A percentile compares a stretch with the other conserved stretches of the same genome.
Evolutionary conservation across 352 stramenopile species (phyloP).

Genomic region (Pythium scleroteichum): DNA sequence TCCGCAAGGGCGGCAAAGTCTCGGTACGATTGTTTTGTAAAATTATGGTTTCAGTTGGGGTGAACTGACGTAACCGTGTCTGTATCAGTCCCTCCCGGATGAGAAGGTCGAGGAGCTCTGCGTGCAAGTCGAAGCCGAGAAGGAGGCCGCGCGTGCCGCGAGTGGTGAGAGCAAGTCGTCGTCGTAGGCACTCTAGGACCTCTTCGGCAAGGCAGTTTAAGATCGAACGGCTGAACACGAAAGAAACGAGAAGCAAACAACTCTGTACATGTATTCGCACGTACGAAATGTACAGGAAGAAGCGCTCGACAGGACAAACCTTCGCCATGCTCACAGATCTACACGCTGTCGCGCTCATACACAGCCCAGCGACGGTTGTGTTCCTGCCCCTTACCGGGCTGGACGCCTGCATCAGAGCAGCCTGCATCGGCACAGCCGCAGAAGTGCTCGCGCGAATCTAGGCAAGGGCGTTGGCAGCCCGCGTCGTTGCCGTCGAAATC

Average conservation of each 20-base stretch:
- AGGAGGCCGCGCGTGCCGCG: constrained; percentile 72
- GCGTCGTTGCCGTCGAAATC: constrained; percentile 80
- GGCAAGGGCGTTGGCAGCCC: constrained; percentile 76
- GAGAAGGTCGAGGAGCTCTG: constrained; percentile 82
- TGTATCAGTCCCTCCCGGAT: constrained; percentile 58
- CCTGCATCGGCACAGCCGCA: constrained; percentile 86
- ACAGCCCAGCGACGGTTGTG: constrained; percentile 90
- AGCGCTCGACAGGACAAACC: no score
- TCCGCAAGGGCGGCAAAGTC: constrained; percentile 74
- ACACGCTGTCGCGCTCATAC: constrained; percentile 69
- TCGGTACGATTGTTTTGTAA: no score
- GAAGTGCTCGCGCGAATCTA: constrained; percentile 70
- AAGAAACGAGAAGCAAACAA: constrained; percentile 3
- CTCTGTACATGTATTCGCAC: background rate
- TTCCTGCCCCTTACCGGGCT: constrained; percentile 75
- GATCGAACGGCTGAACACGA: background rate
- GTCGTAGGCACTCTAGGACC: constrained; percentile 6
- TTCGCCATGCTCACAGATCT: background rate
- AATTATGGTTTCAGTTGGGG: no score
- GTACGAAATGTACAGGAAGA: background rate
- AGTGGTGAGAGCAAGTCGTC: constrained; percentile 80
- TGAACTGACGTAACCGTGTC: constrained; percentile 18
- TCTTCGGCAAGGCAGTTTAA: background rate
- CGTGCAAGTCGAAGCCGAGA: constrained; percentile 81
- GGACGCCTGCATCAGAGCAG: constrained; percentile 71